Evolutionary conservation across 768 basidiomycete species (phyloP), one percentile per base, ranked within the genome.

Genomic region (Suillus occidentalis): DNA sequence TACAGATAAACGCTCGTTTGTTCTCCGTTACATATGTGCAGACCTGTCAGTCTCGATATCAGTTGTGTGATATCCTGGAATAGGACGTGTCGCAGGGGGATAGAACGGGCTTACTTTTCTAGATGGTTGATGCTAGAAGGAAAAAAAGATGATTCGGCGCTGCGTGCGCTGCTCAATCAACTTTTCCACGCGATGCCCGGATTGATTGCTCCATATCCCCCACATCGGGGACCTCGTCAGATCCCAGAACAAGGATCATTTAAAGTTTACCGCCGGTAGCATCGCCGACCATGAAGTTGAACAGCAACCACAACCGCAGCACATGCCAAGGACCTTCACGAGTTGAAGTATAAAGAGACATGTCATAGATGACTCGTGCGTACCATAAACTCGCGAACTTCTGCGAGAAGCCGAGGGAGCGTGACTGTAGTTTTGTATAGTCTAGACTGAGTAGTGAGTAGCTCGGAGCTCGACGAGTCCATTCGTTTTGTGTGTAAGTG

Each of bases 401-500:
- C 39, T 62, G 40, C 60, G 52, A 57, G 43, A 58, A 57, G 43
- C 45, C 43, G 13, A 62, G 25, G 40, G 34, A 4, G 4, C 45
- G 47, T 62, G 61, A 45, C 9, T 64, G 62, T 43, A 52, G 62
- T 16, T 65, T 57, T 5, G 65, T 50, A 20, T 64, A 63, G 57
- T 60, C 60, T 22, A 59, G 63, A 63, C 65, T 43, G 52, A 70
- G 59, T 67, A 6, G 40, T 22, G 36, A 64, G 62, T 22, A 70
- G 66, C 50, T 39, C 60, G 3, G 69, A 69, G 37, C 58, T 69
- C 8, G 66, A 64, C 36, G 64, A 67, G 42, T 65, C 68, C 45
- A 65, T 67, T 18, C 60, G 62, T 20, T 67, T 64, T 39, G 69
- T 67, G 66, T 70, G 63, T 42, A 59, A 55, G 40, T 70, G 68